Conservation (phyloP, 1,139 yeast species). For the Saccharomyces pastorianus region DNA sequence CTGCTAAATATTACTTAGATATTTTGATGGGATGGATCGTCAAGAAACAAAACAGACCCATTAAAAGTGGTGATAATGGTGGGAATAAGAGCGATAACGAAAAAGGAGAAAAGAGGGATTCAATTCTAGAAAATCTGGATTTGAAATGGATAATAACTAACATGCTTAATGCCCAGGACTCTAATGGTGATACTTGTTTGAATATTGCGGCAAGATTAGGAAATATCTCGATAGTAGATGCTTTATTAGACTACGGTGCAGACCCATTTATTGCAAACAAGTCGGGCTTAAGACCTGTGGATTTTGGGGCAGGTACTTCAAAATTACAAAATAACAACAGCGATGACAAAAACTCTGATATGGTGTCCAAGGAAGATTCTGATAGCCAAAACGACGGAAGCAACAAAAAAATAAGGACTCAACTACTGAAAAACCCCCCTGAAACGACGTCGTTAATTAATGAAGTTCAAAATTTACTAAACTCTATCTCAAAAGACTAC, state of each 20-base stretch:
- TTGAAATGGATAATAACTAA: conserved; percentile 57
- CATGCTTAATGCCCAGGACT: conserved; percentile 69
- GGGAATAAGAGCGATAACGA: not conserved
- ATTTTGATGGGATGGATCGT: conserved; percentile 78
- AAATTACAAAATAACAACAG: conserved; percentile 7
- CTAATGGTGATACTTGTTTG: conserved; percentile 80
- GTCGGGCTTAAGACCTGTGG: conserved; percentile 77
- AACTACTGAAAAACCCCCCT: conserved; percentile 10
- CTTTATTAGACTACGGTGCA: conserved; percentile 78
- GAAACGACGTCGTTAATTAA: conserved; percentile 24
- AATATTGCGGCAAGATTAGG: conserved; percentile 90
- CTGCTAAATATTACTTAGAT: conserved; percentile 68
- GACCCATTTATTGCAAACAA: conserved; percentile 71
- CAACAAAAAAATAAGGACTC: not conserved
- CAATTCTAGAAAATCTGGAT: conserved; percentile 35
- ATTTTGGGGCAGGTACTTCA: conserved; percentile 51
- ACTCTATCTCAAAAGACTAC: conserved; percentile 26
- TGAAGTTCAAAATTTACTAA: conserved; percentile 22
- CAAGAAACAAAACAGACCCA: conserved; percentile 28
- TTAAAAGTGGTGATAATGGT: conserved; percentile 2
- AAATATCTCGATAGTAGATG: conserved; percentile 69
- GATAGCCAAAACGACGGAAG: conserved; percentile 2
- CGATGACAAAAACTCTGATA: not conserved
- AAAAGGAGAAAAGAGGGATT: conserved; percentile 33
- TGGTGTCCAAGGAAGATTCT: not conserved